Conservation (phyloP, 495 filamentous ascomycete species). For the Penicillium arizonense region DNA sequence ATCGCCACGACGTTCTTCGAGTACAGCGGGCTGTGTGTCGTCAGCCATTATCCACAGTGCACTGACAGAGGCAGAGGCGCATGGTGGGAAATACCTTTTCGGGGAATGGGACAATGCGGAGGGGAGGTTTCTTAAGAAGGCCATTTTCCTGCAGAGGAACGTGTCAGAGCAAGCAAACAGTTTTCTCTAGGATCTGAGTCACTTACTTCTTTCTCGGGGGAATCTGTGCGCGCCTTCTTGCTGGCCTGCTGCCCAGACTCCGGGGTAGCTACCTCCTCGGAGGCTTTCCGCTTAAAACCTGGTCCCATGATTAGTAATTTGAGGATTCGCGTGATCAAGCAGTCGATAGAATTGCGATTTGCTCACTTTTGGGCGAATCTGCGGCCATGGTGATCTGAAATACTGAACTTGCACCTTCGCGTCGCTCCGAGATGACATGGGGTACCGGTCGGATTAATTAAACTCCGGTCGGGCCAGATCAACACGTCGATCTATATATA, state of each 20-base stretch:
- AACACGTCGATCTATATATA: conserved; percentile 5
- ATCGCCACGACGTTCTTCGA: conserved; percentile 91
- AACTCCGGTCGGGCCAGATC: conserved; percentile 4
- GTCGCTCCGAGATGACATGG: conserved; percentile 1
- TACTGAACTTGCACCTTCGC: neutral
- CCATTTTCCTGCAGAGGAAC: conserved; percentile 31
- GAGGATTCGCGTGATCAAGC: neutral
- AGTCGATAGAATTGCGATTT: neutral
- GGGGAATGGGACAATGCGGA: conserved; percentile 71
- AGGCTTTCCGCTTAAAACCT: conserved; percentile 78
- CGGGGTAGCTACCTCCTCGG: conserved; percentile 63
- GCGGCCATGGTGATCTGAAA: conserved; percentile 14
- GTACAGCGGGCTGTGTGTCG: conserved; percentile 67
- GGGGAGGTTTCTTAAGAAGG: conserved; percentile 32
- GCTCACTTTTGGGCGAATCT: conserved; percentile 26
- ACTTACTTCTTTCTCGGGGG: conserved; percentile 50
- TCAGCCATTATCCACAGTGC: conserved; percentile 3
- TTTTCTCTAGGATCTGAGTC: neutral
- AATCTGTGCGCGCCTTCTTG: conserved; percentile 62
- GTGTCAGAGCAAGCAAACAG: neutral
- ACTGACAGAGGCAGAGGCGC: neutral
- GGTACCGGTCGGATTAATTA: conserved; percentile 4
- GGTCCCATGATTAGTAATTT: conserved; percentile 11
- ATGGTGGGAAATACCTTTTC: conserved; percentile 60
- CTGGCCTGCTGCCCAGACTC: conserved; percentile 43